Percentiles rank a stretch among this genome's conserved stretches.
These are phyloP conservation scores for Mucor velutinosus DNA, from an alignment of 371 early-diverging fungal genomes.

Conservation along the genomic window DNA sequence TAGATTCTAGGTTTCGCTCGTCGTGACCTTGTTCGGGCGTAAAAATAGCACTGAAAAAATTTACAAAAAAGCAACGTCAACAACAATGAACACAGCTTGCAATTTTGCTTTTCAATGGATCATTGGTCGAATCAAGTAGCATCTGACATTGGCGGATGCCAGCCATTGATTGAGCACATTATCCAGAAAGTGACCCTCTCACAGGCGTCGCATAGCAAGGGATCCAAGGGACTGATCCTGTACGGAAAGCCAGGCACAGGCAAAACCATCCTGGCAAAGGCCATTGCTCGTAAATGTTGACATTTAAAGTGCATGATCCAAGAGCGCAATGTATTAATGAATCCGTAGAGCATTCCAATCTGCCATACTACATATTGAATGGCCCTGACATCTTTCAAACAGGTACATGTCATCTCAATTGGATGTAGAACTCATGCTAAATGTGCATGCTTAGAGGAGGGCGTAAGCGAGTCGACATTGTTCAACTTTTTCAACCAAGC, in stretches of 20 bases:
- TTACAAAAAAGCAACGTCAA: conserved; percentile 2
- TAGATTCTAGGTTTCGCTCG: not conserved
- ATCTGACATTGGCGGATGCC: conserved; percentile 47
- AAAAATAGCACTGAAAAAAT: not conserved
- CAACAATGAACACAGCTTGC: not conserved
- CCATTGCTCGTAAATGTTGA: conserved; percentile 48
- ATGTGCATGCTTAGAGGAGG: conserved; percentile 48
- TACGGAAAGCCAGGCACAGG: conserved; percentile 70
- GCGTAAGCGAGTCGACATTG: conserved; percentile 55
- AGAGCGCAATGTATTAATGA: not conserved
- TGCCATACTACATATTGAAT: conserved; percentile 62
- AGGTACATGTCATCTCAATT: conserved; percentile 36
- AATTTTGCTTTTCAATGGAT: conserved; percentile 1
- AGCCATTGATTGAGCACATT: conserved; percentile 34
- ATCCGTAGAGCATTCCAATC: conserved; percentile 39
- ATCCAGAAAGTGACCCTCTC: conserved; percentile 22
- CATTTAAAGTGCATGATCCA: not conserved
- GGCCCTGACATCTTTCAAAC: conserved; percentile 74
- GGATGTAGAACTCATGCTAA: not conserved
- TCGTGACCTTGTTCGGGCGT: conserved; percentile 3
- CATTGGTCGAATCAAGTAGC: conserved; percentile 38
- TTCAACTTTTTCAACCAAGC: conserved; percentile 39
- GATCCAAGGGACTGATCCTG: conserved; percentile 54
- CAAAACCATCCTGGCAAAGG: conserved; percentile 61
- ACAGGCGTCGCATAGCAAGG: conserved; percentile 17